These are phyloP conservation scores for Cryphonectria naterciae DNA, from an alignment of 2,329 filamentous ascomycete genomes.

Conservation along the genomic window DNA sequence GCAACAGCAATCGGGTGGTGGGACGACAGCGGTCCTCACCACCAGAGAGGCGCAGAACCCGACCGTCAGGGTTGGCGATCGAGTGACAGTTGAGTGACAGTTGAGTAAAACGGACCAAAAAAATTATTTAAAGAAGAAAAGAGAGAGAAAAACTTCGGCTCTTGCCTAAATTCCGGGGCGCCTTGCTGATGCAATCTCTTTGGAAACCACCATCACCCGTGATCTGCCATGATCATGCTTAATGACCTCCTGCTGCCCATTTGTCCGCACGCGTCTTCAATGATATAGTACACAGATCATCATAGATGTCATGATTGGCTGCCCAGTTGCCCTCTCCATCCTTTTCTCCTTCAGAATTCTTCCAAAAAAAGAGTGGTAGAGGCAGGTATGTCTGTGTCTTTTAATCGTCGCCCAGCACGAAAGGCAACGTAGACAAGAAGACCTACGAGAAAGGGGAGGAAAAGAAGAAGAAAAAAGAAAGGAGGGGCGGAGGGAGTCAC, in stretches of 20 bases:
- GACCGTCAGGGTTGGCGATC: conserved; percentile 57
- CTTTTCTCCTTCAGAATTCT: not conserved
- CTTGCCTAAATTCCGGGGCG: not conserved
- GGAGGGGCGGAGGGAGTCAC: too few species aligned
- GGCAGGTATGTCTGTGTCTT: not conserved
- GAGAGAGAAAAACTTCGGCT: not conserved
- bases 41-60: conserved; percentile 42
- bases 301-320: not conserved
- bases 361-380: not conserved
- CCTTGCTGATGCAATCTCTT: conserved; percentile 3
- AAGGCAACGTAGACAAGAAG: not conserved
- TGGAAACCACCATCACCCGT: not conserved
- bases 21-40: not conserved
- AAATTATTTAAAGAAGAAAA: not conserved
- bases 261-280: not conserved
- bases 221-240: not conserved
- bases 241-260: not conserved
- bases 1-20: not conserved
- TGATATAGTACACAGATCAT: not conserved
- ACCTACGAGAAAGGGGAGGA: not conserved
- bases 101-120: conserved; percentile 29
- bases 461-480: too few species aligned
- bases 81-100: conserved; percentile 37
- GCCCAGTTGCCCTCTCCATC: not conserved
- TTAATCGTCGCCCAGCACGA: not conserved